Evolutionary conservation across 306 rosid genomes (phyloP).

Genomic region (peach (Prunus persica)): Prunus_persica_NCBIv2 NC_034009.1:46761501-46762000

Average conservation of each 20-base stretch:
- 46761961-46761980: neutral
- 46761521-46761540: slow-evolving; percentile 59
- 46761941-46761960: neutral
- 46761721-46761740: slow-evolving; percentile 68
- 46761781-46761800: slow-evolving; percentile 26
- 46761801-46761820: neutral
- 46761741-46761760: slow-evolving; percentile 54
- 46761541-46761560: slow-evolving; percentile 70
- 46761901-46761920: neutral
- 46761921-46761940: neutral
- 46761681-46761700: slow-evolving; percentile 23
- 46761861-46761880: neutral
- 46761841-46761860: neutral
- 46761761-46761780: slow-evolving; percentile 47
- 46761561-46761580: slow-evolving; percentile 80
- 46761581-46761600: slow-evolving; percentile 13
- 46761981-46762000: neutral
- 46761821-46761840: neutral
- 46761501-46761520: slow-evolving; percentile 57
- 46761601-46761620: neutral
- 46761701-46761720: slow-evolving; percentile 56
- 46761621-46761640: neutral
- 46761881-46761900: neutral
- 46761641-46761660: neutral
- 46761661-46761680: neutral